Conservation (phyloP, 345 rosid species). For the Linum lewisii region DNA sequence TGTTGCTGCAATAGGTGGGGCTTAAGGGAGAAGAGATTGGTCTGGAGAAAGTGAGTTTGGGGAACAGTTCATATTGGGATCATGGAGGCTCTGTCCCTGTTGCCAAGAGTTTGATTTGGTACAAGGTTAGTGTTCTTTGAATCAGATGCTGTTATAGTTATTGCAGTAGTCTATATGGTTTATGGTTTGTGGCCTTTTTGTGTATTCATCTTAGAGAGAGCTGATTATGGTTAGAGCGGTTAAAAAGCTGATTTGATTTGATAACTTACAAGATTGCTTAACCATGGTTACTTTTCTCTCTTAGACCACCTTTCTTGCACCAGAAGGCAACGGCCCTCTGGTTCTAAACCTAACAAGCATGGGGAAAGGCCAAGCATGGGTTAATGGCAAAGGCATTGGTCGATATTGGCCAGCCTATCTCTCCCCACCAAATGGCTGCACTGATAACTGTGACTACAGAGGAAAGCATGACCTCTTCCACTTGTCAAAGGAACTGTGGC, state of each 20-base stretch:
- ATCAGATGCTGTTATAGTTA: neutral
- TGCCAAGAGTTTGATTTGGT: constrained; percentile 48
- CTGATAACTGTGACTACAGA: constrained; percentile 42
- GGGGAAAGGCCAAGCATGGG: constrained; percentile 72
- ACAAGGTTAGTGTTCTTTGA: constrained; percentile 31
- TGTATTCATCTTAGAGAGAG: no score
- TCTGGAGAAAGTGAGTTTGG: constrained; percentile 28
- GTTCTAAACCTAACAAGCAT: constrained; percentile 47
- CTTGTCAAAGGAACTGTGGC: constrained; percentile 47
- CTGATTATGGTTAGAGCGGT: neutral
- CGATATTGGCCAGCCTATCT: constrained; percentile 54
- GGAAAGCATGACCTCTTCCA: constrained; percentile 34
- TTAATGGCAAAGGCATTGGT: constrained; percentile 47
- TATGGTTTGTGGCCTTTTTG: no score
- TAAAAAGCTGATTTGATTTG: neutral
- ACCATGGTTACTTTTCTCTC: neutral
- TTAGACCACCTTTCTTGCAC: constrained; percentile 32
- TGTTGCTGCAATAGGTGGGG: constrained; percentile 36
- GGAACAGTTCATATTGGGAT: constrained; percentile 47
- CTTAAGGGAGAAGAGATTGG: constrained; percentile 47
- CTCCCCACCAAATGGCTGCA: constrained; percentile 37
- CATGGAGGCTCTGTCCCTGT: constrained; percentile 28
- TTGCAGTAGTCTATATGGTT: no score
- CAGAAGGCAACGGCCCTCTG: constrained; percentile 42
- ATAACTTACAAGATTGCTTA: neutral